phyloP scores from a whole-genome alignment of 2,329 filamentous ascomycete species.

The Phaeosphaeriaceae sp. region DNA sequence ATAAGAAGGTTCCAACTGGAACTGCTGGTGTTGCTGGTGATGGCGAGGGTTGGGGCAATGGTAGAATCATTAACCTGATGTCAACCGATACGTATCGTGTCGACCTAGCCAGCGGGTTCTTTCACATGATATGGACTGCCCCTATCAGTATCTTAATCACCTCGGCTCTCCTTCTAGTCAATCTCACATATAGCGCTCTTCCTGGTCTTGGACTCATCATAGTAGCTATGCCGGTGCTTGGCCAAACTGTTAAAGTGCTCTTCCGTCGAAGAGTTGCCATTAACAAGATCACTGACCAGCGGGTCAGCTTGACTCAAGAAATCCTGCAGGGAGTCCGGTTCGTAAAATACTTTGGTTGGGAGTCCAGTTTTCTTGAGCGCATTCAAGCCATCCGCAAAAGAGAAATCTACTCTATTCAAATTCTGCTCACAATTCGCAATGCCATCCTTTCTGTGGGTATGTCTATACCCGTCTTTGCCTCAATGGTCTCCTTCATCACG shows the following conservation, averaged over 20 bases:
- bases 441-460: conserved; percentile 83
- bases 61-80: conserved; percentile 91
- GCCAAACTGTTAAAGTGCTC: conserved; percentile 75
- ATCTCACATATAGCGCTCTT: conserved; percentile 87
- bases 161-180: conserved; percentile 79
- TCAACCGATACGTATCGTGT: conserved; percentile 93
- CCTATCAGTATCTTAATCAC: conserved; percentile 81
- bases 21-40: conserved; percentile 66
- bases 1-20: conserved; percentile 50
- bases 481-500: conserved; percentile 93
- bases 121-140: conserved; percentile 90
- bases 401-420: conserved; percentile 85
- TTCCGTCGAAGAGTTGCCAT: conserved; percentile 78
- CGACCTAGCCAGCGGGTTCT: conserved; percentile 84
- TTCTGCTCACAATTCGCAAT: conserved; percentile 82
- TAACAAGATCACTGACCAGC: conserved; percentile 92
- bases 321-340: conserved; percentile 90
- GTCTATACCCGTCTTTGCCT: conserved; percentile 89
- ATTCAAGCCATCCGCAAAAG: conserved; percentile 74
- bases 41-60: conserved; percentile 87
- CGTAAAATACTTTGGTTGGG: conserved; percentile 97
- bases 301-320: conserved; percentile 89
- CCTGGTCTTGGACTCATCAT: conserved; percentile 85
- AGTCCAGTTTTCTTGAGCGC: conserved; percentile 80
- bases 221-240: conserved; percentile 77